Conservation (phyloP, 1,284 basidiomycete genomes). For the Phellopilus nigrolimitatus region DNA sequence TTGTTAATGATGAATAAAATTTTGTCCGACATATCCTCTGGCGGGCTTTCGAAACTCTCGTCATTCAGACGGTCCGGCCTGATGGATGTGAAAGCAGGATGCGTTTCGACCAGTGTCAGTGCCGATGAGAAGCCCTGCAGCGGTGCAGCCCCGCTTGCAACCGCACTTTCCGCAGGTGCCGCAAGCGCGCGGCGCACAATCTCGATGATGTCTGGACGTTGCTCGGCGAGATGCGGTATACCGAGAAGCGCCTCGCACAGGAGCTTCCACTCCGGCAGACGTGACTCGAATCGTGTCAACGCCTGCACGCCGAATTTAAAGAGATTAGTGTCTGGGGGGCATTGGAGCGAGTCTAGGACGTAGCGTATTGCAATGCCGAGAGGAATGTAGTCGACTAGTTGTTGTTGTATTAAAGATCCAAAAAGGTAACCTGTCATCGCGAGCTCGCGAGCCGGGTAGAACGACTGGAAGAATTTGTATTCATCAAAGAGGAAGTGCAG, state of each 20-base stretch:
- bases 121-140: slow-evolving; percentile 33
- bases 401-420: slow-evolving; percentile 92
- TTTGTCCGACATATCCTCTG: slow-evolving; percentile 87
- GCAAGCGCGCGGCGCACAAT: slow-evolving; percentile 71
- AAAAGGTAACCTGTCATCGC: slow-evolving; percentile 96
- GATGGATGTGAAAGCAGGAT: slow-evolving; percentile 68
- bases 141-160: slow-evolving; percentile 34
- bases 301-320: slow-evolving; percentile 97
- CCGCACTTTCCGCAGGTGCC: slow-evolving; percentile 39
- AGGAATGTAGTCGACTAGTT: slow-evolving; percentile 92
- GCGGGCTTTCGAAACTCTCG: slow-evolving; percentile 61
- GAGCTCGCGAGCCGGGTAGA: slow-evolving; percentile 91
- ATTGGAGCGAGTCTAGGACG: slow-evolving; percentile 90
- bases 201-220: slow-evolving; percentile 80
- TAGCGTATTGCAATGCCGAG: slow-evolving; percentile 97
- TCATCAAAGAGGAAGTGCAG: slow-evolving; percentile 99
- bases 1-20: slow-evolving; percentile 99
- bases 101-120: slow-evolving; percentile 36
- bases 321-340: slow-evolving; percentile 85
- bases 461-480: slow-evolving; percentile 98
- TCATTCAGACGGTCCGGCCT: slow-evolving; percentile 60
- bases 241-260: slow-evolving; percentile 86
- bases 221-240: slow-evolving; percentile 84
- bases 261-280: slow-evolving; percentile 91
- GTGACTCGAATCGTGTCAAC: slow-evolving; percentile 81